Percentiles rank a stretch among this genome's conserved stretches.
Conservation (phyloP, 1,284 basidiomycete species). For the Xanthoconium separans region DNA sequence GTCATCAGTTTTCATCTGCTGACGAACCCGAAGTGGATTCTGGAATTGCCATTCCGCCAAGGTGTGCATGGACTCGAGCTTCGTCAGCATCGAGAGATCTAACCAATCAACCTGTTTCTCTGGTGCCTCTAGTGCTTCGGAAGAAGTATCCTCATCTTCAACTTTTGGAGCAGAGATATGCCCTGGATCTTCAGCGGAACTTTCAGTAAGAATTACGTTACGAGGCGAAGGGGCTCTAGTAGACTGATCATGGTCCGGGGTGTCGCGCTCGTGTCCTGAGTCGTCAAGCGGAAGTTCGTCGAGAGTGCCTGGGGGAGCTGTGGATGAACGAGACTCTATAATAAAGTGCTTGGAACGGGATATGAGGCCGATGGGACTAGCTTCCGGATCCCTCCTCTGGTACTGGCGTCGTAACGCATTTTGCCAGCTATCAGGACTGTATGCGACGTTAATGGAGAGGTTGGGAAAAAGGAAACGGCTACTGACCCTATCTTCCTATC, state of each 20-base stretch:
- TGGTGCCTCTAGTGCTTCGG: slow-evolving; percentile 13
- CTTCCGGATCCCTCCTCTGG: slow-evolving; percentile 61
- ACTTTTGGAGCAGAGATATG: slow-evolving; percentile 10
- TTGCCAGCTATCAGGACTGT: slow-evolving; percentile 76
- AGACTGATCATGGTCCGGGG: slow-evolving; percentile 2
- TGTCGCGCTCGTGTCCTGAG: slow-evolving; percentile 6
- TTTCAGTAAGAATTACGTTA: not conserved
- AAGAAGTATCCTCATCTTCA: slow-evolving; percentile 27
- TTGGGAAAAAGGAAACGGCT: slow-evolving; percentile 9
- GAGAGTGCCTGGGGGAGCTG: slow-evolving; percentile 13
- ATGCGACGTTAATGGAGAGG: slow-evolving; percentile 17
- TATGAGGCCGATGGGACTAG: slow-evolving; percentile 63
- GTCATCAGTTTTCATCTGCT: slow-evolving; percentile 75
- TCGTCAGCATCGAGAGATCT: slow-evolving; percentile 65
- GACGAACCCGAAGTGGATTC: slow-evolving; percentile 61
- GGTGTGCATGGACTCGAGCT: slow-evolving; percentile 74
- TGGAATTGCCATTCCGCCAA: slow-evolving; percentile 83
- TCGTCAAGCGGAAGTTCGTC: slow-evolving; percentile 12
- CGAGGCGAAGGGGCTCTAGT: slow-evolving; percentile 1
- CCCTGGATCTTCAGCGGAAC: slow-evolving; percentile 2
- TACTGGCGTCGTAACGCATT: slow-evolving; percentile 69
- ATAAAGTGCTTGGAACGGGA: slow-evolving; percentile 23
- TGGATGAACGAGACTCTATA: slow-evolving; percentile 30
- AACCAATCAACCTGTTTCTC: slow-evolving; percentile 54
- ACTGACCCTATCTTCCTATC: slow-evolving; percentile 78